phyloP scores from a whole-genome alignment of 345 rosid species.

The Psidium friedrichsthalianum region DNA sequence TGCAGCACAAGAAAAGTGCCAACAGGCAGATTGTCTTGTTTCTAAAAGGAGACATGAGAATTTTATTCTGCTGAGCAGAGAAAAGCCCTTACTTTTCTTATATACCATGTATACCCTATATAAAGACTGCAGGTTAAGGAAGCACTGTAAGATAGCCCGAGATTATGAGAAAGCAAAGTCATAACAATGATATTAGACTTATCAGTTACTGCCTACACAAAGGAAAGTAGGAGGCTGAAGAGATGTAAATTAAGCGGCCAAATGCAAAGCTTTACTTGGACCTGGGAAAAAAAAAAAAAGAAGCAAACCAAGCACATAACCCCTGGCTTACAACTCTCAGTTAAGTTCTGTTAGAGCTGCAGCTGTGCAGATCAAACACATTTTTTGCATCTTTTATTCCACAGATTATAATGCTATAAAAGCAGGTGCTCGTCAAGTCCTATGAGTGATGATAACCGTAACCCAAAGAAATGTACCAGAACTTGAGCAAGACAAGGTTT shows the following conservation, averaged over 20 bases:
- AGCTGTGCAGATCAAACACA: not conserved
- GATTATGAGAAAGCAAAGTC: not conserved
- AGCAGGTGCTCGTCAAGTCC: not conserved
- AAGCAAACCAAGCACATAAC: not conserved
- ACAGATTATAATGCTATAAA: not conserved
- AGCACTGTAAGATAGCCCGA: not conserved
- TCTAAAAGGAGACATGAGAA: not conserved
- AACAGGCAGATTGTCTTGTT: not conserved
- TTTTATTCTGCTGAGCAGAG: not conserved
- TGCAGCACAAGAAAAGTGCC: not conserved
- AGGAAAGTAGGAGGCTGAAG: not conserved
- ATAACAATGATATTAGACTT: not conserved
- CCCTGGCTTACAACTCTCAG: not conserved
- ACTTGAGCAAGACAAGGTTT: conserved; percentile 2
- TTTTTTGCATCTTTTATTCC: not conserved
- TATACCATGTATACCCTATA: not conserved
- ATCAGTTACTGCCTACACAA: not conserved
- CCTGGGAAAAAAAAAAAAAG: not conserved
- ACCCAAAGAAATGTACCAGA: not conserved
- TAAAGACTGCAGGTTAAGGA: not conserved
- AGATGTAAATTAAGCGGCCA: not conserved
- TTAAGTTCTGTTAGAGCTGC: not conserved
- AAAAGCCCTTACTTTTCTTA: not conserved
- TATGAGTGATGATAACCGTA: not conserved
- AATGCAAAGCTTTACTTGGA: not conserved